These are phyloP conservation scores for Komagataella ulmi DNA, from an alignment of 805 yeast species.

Conservation along the genomic window DNA sequence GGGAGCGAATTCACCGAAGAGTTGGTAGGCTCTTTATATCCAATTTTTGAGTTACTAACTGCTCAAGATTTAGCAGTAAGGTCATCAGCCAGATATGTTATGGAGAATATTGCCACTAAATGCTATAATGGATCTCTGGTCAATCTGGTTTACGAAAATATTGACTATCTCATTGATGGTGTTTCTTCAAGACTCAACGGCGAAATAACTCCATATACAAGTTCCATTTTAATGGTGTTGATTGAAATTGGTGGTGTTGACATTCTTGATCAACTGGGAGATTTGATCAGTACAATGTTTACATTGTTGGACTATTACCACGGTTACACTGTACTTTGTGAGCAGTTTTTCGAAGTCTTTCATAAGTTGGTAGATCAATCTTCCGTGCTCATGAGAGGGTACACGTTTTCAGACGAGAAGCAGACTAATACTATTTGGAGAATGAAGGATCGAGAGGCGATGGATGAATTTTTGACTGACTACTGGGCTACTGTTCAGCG, in stretches of 20 bases:
- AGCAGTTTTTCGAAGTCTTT: constrained; percentile 64
- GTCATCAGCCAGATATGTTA: constrained; percentile 38
- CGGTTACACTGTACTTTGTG: constrained; percentile 61
- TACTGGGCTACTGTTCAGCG: constrained; percentile 13
- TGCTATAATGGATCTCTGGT: constrained; percentile 46
- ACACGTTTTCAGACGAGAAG: constrained; percentile 11
- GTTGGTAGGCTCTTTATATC: constrained; percentile 58
- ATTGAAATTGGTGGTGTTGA: constrained; percentile 58
- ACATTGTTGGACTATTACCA: constrained; percentile 73
- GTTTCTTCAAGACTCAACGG: constrained; percentile 59
- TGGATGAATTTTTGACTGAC: constrained; percentile 28
- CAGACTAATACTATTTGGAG: constrained; percentile 47
- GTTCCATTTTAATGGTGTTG: constrained; percentile 56
- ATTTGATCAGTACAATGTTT: constrained; percentile 63
- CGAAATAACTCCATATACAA: constrained; percentile 62
- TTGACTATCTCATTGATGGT: constrained; percentile 72
- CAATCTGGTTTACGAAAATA: constrained; percentile 46
- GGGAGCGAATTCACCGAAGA: constrained; percentile 33
- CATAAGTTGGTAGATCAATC: constrained; percentile 39
- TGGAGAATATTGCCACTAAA: constrained; percentile 32
- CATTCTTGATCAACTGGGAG: constrained; percentile 53
- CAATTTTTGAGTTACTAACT: constrained; percentile 63
- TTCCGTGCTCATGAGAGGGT: constrained; percentile 22
- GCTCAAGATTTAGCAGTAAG: constrained; percentile 31
- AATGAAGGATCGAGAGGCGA: constrained; percentile 26